phyloP scores from a whole-genome alignment of 768 basidiomycete genomes.

The Kwoniella bestiolae region DNA sequence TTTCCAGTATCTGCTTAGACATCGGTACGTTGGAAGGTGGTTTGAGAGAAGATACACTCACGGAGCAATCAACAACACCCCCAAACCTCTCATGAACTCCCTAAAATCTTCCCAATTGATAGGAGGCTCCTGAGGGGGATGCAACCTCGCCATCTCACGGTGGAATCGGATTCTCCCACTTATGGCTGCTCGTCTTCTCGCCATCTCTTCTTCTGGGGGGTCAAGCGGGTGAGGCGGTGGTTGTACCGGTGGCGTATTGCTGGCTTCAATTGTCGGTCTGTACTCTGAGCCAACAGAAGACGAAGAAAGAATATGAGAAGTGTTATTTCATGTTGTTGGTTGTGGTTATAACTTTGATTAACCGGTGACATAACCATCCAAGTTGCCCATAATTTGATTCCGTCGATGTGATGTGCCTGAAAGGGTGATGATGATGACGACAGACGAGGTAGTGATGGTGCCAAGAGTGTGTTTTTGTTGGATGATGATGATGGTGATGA shows the following conservation, averaged over 20 bases:
- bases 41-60: background rate
- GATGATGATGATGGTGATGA: background rate
- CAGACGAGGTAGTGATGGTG: background rate
- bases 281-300: no score
- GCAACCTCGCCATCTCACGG: conserved; percentile 1
- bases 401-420: background rate
- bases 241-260: background rate
- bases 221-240: background rate
- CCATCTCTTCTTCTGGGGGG: background rate
- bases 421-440: background rate
- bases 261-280: background rate
- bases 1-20: background rate
- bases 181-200: background rate
- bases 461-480: background rate
- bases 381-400: no score
- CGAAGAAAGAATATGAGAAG: no score
- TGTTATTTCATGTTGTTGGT: no score
- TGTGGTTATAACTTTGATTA: no score
- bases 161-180: conserved; percentile 4
- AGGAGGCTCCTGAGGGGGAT: conserved; percentile 2
- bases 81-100: conserved; percentile 3
- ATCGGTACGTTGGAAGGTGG: background rate
- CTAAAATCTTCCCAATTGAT: conserved; percentile 2
- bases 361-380: no score
- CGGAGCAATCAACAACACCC: background rate